phyloP scores from a whole-genome alignment of 805 yeast genomes.

The Hyphopichia homilentoma region DNA sequence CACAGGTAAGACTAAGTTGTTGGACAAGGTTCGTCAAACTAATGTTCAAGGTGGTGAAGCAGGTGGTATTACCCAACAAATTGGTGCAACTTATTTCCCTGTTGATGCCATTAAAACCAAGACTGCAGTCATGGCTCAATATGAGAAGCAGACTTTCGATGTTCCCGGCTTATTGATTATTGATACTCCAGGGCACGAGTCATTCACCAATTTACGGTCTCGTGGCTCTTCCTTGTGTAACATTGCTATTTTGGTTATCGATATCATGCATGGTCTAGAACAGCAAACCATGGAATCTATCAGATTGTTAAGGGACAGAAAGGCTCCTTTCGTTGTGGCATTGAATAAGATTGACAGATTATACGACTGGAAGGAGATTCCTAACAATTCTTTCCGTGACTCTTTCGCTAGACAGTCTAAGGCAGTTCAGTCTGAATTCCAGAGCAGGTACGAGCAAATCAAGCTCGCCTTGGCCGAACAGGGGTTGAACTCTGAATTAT shows the following conservation, averaged over 20 bases:
- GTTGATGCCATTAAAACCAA: constrained; percentile 88
- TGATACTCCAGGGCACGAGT: constrained; percentile 99
- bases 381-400: constrained; percentile 95
- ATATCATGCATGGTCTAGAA: constrained; percentile 98
- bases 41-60: constrained; percentile 99
- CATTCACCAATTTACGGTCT: constrained; percentile 93
- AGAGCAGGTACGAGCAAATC: constrained; percentile 78
- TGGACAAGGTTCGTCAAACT: constrained; percentile 97
- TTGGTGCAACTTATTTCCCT: constrained; percentile 99
- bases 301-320: constrained; percentile 86
- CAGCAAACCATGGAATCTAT: constrained; percentile 96
- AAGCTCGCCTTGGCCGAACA: constrained; percentile 94
- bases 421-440: constrained; percentile 89
- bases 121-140: constrained; percentile 85
- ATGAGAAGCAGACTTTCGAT: constrained; percentile 80
- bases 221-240: constrained; percentile 99
- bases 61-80: constrained; percentile 99
- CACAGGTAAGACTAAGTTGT: constrained; percentile 96
- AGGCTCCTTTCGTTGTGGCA: constrained; percentile 97
- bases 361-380: constrained; percentile 87
- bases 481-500: constrained; percentile 95
- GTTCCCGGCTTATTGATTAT: constrained; percentile 96
- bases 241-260: constrained; percentile 97
- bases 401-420: constrained; percentile 78
- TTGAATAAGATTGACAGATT: constrained; percentile 96